Evolutionary conservation across 2,329 filamentous ascomycete species (phyloP).

Genomic region (Zopfia rhizophila): DNA sequence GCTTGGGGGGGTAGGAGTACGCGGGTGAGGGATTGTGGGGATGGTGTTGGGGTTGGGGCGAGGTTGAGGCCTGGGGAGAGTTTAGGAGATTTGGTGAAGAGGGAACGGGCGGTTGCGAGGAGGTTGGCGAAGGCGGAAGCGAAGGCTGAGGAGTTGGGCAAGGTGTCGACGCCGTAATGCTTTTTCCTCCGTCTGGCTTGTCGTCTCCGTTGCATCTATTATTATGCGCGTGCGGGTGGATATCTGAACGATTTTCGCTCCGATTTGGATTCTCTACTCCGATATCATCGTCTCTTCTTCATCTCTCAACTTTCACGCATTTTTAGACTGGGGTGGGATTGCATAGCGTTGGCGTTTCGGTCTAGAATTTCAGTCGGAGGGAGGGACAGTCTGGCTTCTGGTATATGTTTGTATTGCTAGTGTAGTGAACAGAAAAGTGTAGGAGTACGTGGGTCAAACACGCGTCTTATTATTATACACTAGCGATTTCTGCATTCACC

Average conservation of each 20-base stretch:
- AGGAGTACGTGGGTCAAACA: background rate
- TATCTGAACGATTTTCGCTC: slow-evolving; percentile 15
- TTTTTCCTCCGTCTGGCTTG: no score
- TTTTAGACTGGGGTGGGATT: slow-evolving; percentile 7
- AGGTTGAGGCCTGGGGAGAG: slow-evolving; percentile 30
- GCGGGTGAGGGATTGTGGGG: slow-evolving; percentile 31
- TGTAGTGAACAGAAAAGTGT: background rate
- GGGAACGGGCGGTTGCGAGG: slow-evolving; percentile 38
- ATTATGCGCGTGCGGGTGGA: background rate
- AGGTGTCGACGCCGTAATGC: no score
- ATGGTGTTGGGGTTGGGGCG: slow-evolving; percentile 24
- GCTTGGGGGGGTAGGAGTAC: slow-evolving; percentile 41
- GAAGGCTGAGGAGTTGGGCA: slow-evolving; percentile 32
- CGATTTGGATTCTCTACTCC: slow-evolving; percentile 32
- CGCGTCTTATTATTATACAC: background rate
- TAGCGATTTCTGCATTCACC: background rate
- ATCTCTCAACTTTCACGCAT: slow-evolving; percentile 8
- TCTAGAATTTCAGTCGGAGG: background rate
- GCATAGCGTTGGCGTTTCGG: slow-evolving; percentile 25
- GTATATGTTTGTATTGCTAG: no score
- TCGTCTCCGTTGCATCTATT: background rate
- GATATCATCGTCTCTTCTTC: slow-evolving; percentile 29
- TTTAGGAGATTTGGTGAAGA: slow-evolving; percentile 37
- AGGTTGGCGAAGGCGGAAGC: slow-evolving; percentile 40
- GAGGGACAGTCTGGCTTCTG: no score